Base-by-base conservation (phyloP, 768 basidiomycete species). In the Pleurotus giganteus region DNA sequence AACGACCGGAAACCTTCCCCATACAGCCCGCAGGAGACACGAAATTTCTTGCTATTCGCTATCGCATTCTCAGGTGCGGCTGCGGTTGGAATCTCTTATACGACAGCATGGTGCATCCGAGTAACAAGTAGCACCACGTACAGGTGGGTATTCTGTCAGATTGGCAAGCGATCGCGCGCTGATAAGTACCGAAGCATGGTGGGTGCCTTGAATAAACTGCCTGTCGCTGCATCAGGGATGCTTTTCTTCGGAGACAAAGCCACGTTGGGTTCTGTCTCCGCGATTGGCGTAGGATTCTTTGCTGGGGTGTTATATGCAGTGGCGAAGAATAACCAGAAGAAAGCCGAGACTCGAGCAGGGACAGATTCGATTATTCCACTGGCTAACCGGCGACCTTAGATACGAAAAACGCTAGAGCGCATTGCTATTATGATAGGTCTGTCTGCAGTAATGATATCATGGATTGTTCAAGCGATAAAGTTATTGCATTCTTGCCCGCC, bases 211-310 rank as follows among this genome's bases (percentile, higher is more conserved):
- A 98, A 98, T 75, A 98, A 98, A 75, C 79, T 99, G 17, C 97
- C 97, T 32, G 94, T 99, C 45, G 97, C 97, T 5, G 95, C 94
- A 12, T 97, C 94, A n/a, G 97, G 97, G 21, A 92, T 99, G 88
- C 70, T 99, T 57, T 97, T 97, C 74, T 97, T 97, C 66, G 94
- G 93, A 39, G 95, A 99, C 69, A 72, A 85, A 23, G 87, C 92
- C 42, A 97, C 92, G 6, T 66, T 87, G 47, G 91, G 94, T 41
- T 95, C 92, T 15, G 88, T 98, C 46, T 88, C 89, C 9, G 94
- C 94, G 29, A 85, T 99, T 53, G 72, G 77, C 1, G 81, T 91
- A 42, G 97, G 97, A 2, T 98, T 98, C 72, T 81, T 95, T 64
- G 91, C 95, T 32, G 95, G 95, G 15, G 63, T 97, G 47, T 75